Evolutionary conservation across 192 early-diverging fungal genomes (phyloP).

Genomic region (Backusella morwellensis): DNA sequence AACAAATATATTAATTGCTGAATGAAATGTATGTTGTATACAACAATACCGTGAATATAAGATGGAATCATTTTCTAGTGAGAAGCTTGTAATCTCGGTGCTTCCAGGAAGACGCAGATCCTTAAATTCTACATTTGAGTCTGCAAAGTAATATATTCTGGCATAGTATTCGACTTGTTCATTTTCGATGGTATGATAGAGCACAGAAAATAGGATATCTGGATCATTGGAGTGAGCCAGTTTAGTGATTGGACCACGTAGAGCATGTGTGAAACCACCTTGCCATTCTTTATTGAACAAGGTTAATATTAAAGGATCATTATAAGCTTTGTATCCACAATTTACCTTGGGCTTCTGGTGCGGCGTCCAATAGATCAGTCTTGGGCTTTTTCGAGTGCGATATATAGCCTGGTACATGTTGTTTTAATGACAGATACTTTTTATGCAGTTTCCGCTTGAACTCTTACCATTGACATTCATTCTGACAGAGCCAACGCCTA

Average conservation of each 20-base stretch:
- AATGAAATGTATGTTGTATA: not conserved
- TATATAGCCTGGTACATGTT: not conserved
- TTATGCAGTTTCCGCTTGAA: not conserved
- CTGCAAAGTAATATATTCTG: slow-evolving; percentile 23
- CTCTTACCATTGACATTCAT: slow-evolving; percentile 13
- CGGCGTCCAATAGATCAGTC: not conserved
- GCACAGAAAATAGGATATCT: slow-evolving; percentile 20
- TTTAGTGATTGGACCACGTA: slow-evolving; percentile 29
- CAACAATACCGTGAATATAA: slow-evolving; percentile 29
- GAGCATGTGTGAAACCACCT: slow-evolving; percentile 12
- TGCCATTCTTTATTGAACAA: slow-evolving; percentile 19
- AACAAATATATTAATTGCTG: not conserved
- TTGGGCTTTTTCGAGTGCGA: not conserved
- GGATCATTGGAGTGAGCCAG: not conserved
- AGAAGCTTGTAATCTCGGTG: slow-evolving; percentile 24
- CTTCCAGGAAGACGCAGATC: slow-evolving; percentile 32
- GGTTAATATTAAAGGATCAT: not conserved
- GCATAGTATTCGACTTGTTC: slow-evolving; percentile 23
- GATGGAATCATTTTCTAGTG: slow-evolving; percentile 21
- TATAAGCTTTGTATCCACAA: not conserved
- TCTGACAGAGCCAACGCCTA: slow-evolving; percentile 14
- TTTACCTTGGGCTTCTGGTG: not conserved
- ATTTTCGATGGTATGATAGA: slow-evolving; percentile 30
- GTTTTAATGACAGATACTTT: not conserved
- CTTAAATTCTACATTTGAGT: slow-evolving; percentile 14